These are phyloP conservation scores for Puccinia triticina DNA, from an alignment of 1,284 basidiomycete species.

Conservation along the genomic window DNA sequence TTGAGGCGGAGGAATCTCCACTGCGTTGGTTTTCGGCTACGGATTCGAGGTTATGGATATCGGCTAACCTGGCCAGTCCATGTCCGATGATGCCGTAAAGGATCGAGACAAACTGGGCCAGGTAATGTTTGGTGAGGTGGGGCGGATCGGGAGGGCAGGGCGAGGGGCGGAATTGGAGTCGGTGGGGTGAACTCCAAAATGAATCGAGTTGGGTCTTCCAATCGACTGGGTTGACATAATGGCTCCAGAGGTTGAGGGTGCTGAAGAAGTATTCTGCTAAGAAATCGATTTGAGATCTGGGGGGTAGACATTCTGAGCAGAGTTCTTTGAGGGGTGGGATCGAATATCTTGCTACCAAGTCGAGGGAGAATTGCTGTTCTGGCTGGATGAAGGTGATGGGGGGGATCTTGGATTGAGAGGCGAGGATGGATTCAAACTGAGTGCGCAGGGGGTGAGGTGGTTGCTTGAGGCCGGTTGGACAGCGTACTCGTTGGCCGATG, in stretches of 20 bases:
- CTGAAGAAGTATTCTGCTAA: conserved; percentile 21
- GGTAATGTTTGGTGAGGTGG: conserved; percentile 24
- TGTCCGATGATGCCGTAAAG: conserved; percentile 33
- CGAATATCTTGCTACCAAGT: conserved; percentile 14
- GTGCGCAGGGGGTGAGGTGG: conserved; percentile 14
- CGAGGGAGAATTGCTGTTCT: conserved; percentile 18
- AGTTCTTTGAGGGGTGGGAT: conserved; percentile 30
- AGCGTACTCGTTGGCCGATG: conserved; percentile 21
- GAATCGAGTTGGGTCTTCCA: conserved; percentile 28
- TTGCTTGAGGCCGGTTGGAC: background rate
- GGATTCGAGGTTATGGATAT: conserved; percentile 14
- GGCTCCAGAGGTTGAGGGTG: conserved; percentile 25
- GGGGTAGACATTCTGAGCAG: conserved; percentile 19
- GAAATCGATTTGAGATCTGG: background rate
- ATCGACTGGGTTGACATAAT: conserved; percentile 16
- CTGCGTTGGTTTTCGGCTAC: background rate
- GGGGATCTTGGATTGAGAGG: background rate
- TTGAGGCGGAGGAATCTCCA: background rate
- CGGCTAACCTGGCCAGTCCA: conserved; percentile 16
- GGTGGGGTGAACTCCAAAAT: conserved; percentile 13
- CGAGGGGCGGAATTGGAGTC: conserved; percentile 20
- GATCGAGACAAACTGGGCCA: conserved; percentile 28
- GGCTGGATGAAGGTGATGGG: conserved; percentile 15
- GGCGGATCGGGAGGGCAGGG: background rate
- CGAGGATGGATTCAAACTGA: conserved; percentile 35